Base-by-base conservation (phyloP, 2,329 filamentous ascomycete genomes). In the Cladosporium sp. region DNA sequence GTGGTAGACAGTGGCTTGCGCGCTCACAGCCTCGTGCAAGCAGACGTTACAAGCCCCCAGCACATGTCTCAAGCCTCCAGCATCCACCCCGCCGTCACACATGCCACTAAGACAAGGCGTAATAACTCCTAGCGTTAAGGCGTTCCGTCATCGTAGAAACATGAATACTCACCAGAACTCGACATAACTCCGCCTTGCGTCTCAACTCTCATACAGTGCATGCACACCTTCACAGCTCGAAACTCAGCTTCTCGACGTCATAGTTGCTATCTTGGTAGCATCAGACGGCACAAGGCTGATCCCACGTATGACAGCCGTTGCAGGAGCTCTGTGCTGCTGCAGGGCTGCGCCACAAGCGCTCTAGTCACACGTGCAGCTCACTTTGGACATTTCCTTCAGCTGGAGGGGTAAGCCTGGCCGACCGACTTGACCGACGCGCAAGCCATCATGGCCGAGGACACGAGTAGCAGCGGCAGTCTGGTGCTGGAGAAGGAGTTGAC, bases 401-500 rank as follows among this genome's bases (percentile, higher is more conserved):
- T 50, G 30, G 40, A 39, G 49, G 30, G 47, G 19, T 55, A 14
- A 22, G 30, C 28, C 8, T 42, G 42, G 34, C 34, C n/a, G 34
- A 20, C 42, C 42, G 30, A 45, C 40, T 15, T 9, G 54, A 37
- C 34, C 25, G 54, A 47, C 54, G 42, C 42, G 54, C 54, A 56
- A 39, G 54, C 45, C 47, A 51, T 38, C 55, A 58, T 59, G 56
- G 56, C 56, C 3, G 56, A 59, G 37, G 30, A 14, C 28, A 59
- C 56, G 25, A 47, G 43, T 30, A 52, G 56, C 47, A 52, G 56
- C 40, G 56, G 56, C 30, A 52, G 56, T 22, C 37, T 59, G 6
- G 90, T 95, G 74, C 81, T 97, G 67, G 94, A 97, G 78, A 93
- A 88, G 75, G 94, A 99, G 83, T 80, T 97, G 77, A 92, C 88